phyloP scores from a whole-genome alignment of 169 alveolate genomes.

The Plasmodium blacklocki region DNA sequence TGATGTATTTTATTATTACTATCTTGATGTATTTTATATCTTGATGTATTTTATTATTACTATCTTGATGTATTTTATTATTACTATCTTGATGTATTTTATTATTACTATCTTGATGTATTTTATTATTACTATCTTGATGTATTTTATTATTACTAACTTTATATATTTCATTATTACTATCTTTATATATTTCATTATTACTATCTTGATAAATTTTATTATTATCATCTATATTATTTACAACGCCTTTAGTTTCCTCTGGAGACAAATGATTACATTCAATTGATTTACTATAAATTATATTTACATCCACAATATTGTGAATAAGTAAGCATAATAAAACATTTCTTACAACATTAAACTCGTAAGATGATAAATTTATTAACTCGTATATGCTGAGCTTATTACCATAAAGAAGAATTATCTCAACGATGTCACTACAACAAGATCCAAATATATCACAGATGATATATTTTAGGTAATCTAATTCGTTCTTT shows the following conservation, averaged over 20 bases:
- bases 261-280: slow-evolving; percentile 20
- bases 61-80: too few species aligned
- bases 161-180: not conserved
- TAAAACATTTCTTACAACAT: slow-evolving; percentile 39
- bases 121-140: too few species aligned
- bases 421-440: slow-evolving; percentile 55
- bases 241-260: too few species aligned
- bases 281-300: slow-evolving; percentile 42
- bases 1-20: not conserved
- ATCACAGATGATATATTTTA: slow-evolving; percentile 49
- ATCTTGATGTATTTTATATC: too few species aligned
- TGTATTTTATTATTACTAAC: not conserved
- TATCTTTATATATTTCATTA: not conserved
- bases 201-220: not conserved
- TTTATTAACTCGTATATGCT: slow-evolving; percentile 57
- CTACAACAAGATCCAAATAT: slow-evolving; percentile 46
- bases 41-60: too few species aligned
- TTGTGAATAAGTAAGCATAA: slow-evolving; percentile 58
- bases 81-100: too few species aligned
- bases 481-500: slow-evolving; percentile 49
- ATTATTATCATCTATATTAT: not conserved
- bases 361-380: slow-evolving; percentile 46
- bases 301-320: slow-evolving; percentile 25
- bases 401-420: slow-evolving; percentile 50
- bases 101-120: too few species aligned